These are phyloP conservation scores for Hordeum pubiflorum DNA, from an alignment of 202 grass and related monocot genomes.

Conservation along the genomic window DNA sequence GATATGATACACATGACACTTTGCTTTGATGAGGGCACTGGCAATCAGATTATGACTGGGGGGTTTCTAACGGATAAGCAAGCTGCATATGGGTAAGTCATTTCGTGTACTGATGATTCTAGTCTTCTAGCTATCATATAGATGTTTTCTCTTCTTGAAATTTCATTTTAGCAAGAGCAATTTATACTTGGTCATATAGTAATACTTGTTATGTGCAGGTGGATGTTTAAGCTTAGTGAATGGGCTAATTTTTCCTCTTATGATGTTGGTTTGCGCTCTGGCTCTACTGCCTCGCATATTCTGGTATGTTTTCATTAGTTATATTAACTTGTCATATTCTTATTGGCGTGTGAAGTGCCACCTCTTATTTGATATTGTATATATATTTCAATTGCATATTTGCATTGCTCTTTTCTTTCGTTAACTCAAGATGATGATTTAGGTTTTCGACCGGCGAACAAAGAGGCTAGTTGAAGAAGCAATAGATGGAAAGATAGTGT, in stretches of 20 bases:
- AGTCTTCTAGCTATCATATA: neutral
- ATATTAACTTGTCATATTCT: constrained; percentile 3
- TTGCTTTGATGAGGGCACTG: constrained; percentile 98
- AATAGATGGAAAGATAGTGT: constrained; percentile 89
- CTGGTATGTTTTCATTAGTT: constrained; percentile 45
- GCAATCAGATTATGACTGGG: constrained; percentile 93
- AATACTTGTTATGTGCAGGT: constrained; percentile 42
- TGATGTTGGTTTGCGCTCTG: constrained; percentile 83
- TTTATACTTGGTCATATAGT: constrained; percentile 26
- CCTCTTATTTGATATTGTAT: neutral
- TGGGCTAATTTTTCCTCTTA: constrained; percentile 86
- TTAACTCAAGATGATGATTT: constrained; percentile 13
- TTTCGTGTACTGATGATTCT: constrained; percentile 14
- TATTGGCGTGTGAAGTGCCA: neutral
- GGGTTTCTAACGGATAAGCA: constrained; percentile 95
- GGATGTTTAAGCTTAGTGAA: constrained; percentile 98
- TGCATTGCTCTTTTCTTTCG: neutral
- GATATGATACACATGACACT: constrained; percentile 98
- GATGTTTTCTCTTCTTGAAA: constrained; percentile 3
- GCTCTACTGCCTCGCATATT: constrained; percentile 89
- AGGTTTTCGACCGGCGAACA: constrained; percentile 86
- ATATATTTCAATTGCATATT: neutral
- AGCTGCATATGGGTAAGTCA: constrained; percentile 81
- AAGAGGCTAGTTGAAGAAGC: constrained; percentile 90
- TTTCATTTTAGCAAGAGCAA: constrained; percentile 5